Conservation (phyloP, 306 rosid genomes). For the Spatholobus suberectus region DNA sequence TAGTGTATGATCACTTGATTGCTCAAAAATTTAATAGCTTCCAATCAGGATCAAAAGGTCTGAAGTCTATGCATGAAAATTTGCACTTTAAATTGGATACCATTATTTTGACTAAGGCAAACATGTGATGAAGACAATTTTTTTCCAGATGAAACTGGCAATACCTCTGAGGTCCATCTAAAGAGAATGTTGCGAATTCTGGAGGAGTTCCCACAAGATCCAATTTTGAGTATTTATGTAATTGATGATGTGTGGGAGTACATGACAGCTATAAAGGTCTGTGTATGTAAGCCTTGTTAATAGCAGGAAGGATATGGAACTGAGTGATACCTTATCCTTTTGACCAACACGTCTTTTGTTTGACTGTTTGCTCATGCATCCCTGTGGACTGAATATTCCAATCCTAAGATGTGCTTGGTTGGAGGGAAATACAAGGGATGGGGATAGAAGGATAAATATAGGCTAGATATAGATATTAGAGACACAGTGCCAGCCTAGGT, state of each 20-base stretch:
- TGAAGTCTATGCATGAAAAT: slow-evolving; percentile 17
- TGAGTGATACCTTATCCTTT: slow-evolving; percentile 19
- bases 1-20: slow-evolving; percentile 94
- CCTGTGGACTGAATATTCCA: slow-evolving; percentile 28
- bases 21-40: slow-evolving; percentile 84
- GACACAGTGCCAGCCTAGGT: not conserved
- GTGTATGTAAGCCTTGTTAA: slow-evolving; percentile 25
- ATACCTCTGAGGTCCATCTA: slow-evolving; percentile 86
- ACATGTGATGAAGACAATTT: slow-evolving; percentile 37
- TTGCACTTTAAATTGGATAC: slow-evolving; percentile 26
- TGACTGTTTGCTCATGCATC: slow-evolving; percentile 17
- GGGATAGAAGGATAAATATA: not conserved
- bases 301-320: not conserved
- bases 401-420: slow-evolving; percentile 14
- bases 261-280: slow-evolving; percentile 95
- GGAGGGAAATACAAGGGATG: slow-evolving; percentile 22
- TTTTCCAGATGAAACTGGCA: slow-evolving; percentile 67
- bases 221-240: slow-evolving; percentile 84
- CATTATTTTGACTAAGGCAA: slow-evolving; percentile 38
- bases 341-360: slow-evolving; percentile 4
- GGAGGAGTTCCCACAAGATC: slow-evolving; percentile 93
- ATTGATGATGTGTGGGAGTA: slow-evolving; percentile 99
- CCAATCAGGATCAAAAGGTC: slow-evolving; percentile 76
- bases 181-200: slow-evolving; percentile 90
- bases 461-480: slow-evolving; percentile 11